These are phyloP conservation scores for Chaetomium strumarium DNA, from an alignment of 2,329 filamentous ascomycete genomes.

Conservation along the genomic window DNA sequence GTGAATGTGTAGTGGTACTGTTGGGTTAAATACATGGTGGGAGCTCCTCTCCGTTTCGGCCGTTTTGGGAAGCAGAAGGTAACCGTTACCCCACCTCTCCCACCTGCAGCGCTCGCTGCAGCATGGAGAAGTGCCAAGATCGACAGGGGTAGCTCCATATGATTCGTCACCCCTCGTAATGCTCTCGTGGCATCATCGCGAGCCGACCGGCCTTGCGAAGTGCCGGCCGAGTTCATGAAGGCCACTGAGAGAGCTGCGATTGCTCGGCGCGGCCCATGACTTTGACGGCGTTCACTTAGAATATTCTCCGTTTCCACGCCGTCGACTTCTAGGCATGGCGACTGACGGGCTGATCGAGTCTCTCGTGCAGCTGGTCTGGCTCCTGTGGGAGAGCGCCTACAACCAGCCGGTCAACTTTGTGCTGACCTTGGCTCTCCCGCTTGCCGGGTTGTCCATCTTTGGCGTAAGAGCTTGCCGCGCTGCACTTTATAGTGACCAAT, in stretches of 20 bases:
- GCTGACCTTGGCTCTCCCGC: conserved; percentile 31
- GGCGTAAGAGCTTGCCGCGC: conserved; percentile 30
- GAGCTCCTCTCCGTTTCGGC: too few species aligned
- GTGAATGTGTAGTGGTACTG: too few species aligned
- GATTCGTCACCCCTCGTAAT: conserved; percentile 22
- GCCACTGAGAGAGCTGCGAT: background rate
- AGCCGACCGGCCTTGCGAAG: background rate
- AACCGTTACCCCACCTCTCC: too few species aligned
- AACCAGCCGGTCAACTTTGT: conserved; percentile 37
- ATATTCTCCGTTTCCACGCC: conserved; percentile 5
- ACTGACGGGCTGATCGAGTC: conserved; percentile 25
- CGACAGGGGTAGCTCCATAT: conserved; percentile 8
- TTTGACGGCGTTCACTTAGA: background rate
- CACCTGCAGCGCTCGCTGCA: too few species aligned
- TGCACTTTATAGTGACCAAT: background rate
- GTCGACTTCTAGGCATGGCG: conserved; percentile 8
- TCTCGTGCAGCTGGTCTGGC: conserved; percentile 31
- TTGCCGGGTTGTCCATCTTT: conserved; percentile 33
- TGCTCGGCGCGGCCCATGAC: conserved; percentile 1
- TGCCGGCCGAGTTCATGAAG: background rate
- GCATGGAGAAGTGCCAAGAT: conserved; percentile 6
- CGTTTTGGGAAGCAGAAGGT: background rate
- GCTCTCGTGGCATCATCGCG: conserved; percentile 16
- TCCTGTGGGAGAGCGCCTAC: conserved; percentile 32
- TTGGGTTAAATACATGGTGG: too few species aligned